phyloP scores from a whole-genome alignment of 495 filamentous ascomycete species.

The Aspergillus nidulans region DNA sequence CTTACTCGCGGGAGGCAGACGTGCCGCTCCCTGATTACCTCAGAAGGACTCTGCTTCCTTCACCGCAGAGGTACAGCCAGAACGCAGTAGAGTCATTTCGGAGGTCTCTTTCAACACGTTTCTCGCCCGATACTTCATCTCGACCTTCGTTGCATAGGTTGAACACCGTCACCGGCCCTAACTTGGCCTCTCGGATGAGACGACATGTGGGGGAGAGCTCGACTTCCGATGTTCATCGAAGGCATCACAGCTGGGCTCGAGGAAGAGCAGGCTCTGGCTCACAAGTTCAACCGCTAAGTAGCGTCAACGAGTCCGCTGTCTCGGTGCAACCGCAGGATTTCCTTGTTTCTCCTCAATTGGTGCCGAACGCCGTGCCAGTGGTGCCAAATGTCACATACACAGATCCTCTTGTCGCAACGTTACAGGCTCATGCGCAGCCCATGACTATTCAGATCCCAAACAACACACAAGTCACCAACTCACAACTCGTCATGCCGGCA shows the following conservation, averaged over 20 bases:
- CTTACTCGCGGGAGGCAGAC: constrained; percentile 70
- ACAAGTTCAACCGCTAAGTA: background rate
- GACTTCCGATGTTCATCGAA: constrained; percentile 8
- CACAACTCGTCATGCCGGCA: constrained; percentile 16
- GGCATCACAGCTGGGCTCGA: constrained; percentile 12
- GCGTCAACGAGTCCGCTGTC: background rate
- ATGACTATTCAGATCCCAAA: background rate
- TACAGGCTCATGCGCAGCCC: constrained; percentile 7
- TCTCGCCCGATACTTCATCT: constrained; percentile 19
- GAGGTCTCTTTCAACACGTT: constrained; percentile 24
- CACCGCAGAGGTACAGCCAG: constrained; percentile 14
- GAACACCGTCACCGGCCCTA: constrained; percentile 25
- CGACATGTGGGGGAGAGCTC: constrained; percentile 19
- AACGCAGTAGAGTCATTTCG: constrained; percentile 14
- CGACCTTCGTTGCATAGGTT: constrained; percentile 32
- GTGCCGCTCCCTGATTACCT: constrained; percentile 53
- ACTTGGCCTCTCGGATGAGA: constrained; percentile 19
- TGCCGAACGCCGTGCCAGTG: background rate
- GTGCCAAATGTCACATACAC: constrained; percentile 16
- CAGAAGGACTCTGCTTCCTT: constrained; percentile 32
- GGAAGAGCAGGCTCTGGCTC: constrained; percentile 6
- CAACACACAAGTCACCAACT: constrained; percentile 1
- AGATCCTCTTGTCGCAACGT: constrained; percentile 7
- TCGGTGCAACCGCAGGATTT: background rate
- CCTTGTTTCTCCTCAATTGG: background rate